Base-by-base conservation (phyloP, 805 yeast species). In the Wickerhamomyces strasburgensis region DNA sequence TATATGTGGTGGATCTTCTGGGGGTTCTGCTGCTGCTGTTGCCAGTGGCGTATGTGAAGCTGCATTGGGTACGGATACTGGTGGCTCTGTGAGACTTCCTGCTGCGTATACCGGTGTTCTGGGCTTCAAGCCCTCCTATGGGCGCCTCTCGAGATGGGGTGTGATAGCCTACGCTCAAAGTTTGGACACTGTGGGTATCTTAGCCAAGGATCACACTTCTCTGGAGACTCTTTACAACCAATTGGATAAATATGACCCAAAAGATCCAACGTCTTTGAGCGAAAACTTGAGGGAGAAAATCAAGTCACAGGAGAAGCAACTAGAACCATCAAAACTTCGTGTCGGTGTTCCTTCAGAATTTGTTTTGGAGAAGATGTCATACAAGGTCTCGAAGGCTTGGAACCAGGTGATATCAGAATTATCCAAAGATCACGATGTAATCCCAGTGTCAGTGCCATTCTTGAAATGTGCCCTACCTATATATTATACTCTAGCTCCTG, bases 51-150 rank as follows among this genome's bases (percentile, higher is more conserved):
- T 78, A 44, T 81, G 78, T 24, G 86, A 82, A 54, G 78, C 84
- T 49, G 74, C 95, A 1, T 60, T 93, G 26, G 99, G 98, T 0
- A 84, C 98, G 1, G 99, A 93, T 52, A 93, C 99, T 0, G 99
- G 99, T 5, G 99, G 99, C 0, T 87, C 97, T 0, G 86, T 93
- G 0, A 70, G 99, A 43, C 65, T 86, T 15, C 99, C 99, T 0
- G 94, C 95, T 2, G 80, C 95, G 14, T 87, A 82, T 57, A 80
- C 90, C 47, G 85, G 89, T 2, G 70, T 83, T 0, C 63, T 76
- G 21, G 98, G 98, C 1, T 87, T 87, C 64, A 93, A 93, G 58
- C 98, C 98, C 1, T 72, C 93, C 0, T 93, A 93, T 57, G 98
- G 98, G 0, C 68, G 96, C 27, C 65, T 93, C 2, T 88, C 97